Evolutionary conservation across 257 asterid genomes (phyloP).

Genomic region (Pogostemon cablin): DNA sequence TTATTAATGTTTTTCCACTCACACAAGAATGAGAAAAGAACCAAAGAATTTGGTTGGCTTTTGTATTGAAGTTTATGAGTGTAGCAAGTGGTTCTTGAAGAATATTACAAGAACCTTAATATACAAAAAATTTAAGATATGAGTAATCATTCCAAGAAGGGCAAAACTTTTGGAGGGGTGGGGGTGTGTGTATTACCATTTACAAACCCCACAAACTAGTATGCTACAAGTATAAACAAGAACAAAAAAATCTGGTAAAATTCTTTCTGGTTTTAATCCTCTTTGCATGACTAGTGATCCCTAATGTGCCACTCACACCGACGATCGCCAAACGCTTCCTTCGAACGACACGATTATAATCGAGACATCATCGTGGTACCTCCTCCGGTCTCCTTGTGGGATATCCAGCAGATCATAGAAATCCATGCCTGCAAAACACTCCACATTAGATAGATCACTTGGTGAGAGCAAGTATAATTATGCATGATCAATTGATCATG

Average conservation of each 20-base stretch:
- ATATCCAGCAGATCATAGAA: conserved; percentile 83
- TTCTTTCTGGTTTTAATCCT: conserved; percentile 24
- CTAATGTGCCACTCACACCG: conserved; percentile 39
- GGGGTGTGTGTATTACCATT: conserved; percentile 35
- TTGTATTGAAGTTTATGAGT: conserved; percentile 10
- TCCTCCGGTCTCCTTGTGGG: conserved; percentile 89
- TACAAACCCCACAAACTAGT: conserved; percentile 46
- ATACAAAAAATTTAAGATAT: conserved; percentile 28
- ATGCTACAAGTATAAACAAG: conserved; percentile 39
- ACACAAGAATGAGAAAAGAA: conserved; percentile 23
- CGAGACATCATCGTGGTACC: conserved; percentile 90
- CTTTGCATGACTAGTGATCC: not conserved
- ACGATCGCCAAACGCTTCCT: conserved; percentile 83
- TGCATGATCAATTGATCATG: not conserved
- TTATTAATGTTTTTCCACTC: no score
- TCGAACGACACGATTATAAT: conserved; percentile 80
- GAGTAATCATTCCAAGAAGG: conserved; percentile 21
- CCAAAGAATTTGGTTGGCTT: conserved; percentile 33
- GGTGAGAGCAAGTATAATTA: not conserved
- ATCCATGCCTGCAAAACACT: conserved; percentile 59
- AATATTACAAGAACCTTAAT: conserved; percentile 30
- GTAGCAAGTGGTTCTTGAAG: conserved; percentile 32
- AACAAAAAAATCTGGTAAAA: conserved; percentile 14
- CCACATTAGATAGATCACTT: not conserved
- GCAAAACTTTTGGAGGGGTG: conserved; percentile 7